Conservation (phyloP, 768 basidiomycete genomes). For the Boletus insuetus region DNA sequence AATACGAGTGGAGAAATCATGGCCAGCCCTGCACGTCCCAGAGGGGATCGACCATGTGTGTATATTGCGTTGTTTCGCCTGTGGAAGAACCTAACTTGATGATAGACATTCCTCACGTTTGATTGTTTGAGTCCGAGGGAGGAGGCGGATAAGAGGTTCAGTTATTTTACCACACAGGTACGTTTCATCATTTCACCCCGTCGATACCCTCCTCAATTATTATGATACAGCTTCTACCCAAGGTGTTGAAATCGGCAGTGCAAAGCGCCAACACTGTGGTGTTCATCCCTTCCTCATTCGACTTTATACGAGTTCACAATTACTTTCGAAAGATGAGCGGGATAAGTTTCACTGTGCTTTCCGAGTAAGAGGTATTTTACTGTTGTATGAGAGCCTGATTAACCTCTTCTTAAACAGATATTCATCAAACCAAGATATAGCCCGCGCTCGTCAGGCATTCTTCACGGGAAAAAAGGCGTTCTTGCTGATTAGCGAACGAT, state of each 20-base stretch:
- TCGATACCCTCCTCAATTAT: not conserved
- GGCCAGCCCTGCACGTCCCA: conserved; percentile 74
- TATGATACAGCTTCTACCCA: conserved; percentile 64
- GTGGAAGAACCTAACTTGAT: not conserved
- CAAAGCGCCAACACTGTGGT: conserved; percentile 86
- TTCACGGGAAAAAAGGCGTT: conserved; percentile 85
- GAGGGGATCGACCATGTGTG: conserved; percentile 80
- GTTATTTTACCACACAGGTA: conserved; percentile 85
- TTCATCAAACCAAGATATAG: conserved; percentile 91
- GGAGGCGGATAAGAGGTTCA: conserved; percentile 85
- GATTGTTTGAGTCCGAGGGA: conserved; percentile 67
- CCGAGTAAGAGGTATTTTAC: conserved; percentile 59
- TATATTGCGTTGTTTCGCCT: not conserved
- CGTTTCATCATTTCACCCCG: conserved; percentile 2
- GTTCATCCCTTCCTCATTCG: conserved; percentile 93
- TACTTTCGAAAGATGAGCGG: conserved; percentile 72
- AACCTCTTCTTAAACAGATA: conserved; percentile 50
- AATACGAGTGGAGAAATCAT: conserved; percentile 63
- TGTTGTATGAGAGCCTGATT: not conserved
- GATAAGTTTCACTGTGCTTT: conserved; percentile 78
- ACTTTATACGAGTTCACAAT: conserved; percentile 90
- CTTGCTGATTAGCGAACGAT: conserved; percentile 92
- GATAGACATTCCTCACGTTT: conserved; percentile 70
- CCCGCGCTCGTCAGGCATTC: conserved; percentile 89
- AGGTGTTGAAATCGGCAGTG: conserved; percentile 87